Conservation (phyloP, 768 basidiomycete genomes). For the Tricholoma sp. region DNA sequence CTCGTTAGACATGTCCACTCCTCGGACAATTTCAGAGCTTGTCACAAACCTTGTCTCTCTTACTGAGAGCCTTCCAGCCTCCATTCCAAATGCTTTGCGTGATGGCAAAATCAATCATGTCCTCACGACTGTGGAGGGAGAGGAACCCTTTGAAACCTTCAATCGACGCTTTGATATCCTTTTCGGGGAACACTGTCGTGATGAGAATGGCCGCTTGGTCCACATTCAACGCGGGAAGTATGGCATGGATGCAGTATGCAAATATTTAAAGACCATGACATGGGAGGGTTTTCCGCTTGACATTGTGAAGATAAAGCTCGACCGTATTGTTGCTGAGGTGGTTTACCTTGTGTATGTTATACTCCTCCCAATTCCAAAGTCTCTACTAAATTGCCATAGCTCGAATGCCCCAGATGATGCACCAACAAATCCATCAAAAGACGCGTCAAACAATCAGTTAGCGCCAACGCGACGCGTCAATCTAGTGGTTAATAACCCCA, state of each 20-base stretch:
- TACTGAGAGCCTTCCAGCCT: no score
- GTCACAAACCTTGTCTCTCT: no score
- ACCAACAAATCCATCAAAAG: background rate
- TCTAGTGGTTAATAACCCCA: background rate
- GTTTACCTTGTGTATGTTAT: constrained; percentile 3
- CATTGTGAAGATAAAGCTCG: constrained; percentile 7
- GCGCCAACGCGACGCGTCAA: background rate
- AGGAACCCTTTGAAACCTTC: background rate
- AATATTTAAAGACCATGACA: background rate
- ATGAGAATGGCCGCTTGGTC: background rate
- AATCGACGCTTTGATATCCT: background rate
- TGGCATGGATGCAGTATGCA: background rate
- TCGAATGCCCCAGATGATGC: constrained; percentile 1
- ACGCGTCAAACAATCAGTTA: background rate
- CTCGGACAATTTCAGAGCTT: no score
- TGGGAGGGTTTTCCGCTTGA: constrained; percentile 7
- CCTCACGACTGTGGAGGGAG: background rate
- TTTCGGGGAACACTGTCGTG: background rate
- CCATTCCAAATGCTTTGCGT: no score
- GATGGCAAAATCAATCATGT: no score
- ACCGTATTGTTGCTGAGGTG: constrained; percentile 1
- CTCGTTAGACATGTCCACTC: no score
- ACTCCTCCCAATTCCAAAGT: background rate
- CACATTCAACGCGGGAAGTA: background rate
- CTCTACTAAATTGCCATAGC: background rate